phyloP scores from a whole-genome alignment of 345 rosid genomes.

The Nasturtium officinale region DNA sequence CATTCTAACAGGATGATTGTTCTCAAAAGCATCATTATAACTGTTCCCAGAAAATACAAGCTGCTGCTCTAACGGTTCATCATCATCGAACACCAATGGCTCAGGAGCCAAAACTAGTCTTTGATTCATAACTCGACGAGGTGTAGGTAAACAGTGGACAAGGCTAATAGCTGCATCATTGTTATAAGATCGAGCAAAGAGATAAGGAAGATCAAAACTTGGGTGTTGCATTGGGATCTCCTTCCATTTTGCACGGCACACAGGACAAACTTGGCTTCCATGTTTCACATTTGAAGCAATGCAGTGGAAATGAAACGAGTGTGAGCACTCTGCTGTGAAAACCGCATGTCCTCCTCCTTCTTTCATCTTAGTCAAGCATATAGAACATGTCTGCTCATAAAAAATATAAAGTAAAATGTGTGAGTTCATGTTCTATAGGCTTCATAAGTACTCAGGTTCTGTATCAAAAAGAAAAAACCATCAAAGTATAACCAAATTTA shows the following conservation, averaged over 20 bases:
- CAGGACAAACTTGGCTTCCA: slow-evolving; percentile 86
- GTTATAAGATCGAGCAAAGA: slow-evolving; percentile 46
- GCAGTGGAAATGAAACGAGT: slow-evolving; percentile 95
- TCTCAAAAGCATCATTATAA: slow-evolving; percentile 37
- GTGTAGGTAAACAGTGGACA: slow-evolving; percentile 56
- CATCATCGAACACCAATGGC: slow-evolving; percentile 72
- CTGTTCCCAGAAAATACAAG: slow-evolving; percentile 47
- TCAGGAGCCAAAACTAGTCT: slow-evolving; percentile 68
- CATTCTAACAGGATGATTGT: slow-evolving; percentile 40
- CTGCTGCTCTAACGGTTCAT: slow-evolving; percentile 67
- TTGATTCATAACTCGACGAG: slow-evolving; percentile 58
- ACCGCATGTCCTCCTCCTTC: slow-evolving; percentile 88
- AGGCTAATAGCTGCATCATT: slow-evolving; percentile 61
- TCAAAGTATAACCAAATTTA: not conserved
- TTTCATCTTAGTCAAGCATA: slow-evolving; percentile 87
- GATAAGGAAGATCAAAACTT: slow-evolving; percentile 49
- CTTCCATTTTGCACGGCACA: slow-evolving; percentile 91
- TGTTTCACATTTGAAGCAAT: slow-evolving; percentile 86
- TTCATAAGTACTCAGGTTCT: not conserved
- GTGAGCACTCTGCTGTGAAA: slow-evolving; percentile 94
- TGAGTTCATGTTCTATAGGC: slow-evolving; percentile 10
- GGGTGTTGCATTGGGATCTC: slow-evolving; percentile 84
- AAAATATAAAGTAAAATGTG: not conserved
- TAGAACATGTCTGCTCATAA: slow-evolving; percentile 75
- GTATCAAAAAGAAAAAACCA: slow-evolving; percentile 21